Evolutionary conservation across 2,329 filamentous ascomycete species (phyloP).

Genomic region (Ramularia endophylla): DNA sequence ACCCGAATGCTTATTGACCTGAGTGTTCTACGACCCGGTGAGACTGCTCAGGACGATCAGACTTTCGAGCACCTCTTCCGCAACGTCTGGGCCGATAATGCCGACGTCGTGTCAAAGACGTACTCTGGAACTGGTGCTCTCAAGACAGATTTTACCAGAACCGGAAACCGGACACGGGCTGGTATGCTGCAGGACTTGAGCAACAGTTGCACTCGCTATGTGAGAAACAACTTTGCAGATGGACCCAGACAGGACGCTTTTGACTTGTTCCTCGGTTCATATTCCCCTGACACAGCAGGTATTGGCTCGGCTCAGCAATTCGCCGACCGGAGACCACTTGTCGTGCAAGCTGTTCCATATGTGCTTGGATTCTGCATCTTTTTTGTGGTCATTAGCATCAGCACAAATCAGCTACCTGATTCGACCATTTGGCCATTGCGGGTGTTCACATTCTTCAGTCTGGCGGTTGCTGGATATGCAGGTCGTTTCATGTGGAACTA

Average conservation of each 20-base stretch:
- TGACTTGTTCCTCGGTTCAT: slow-evolving; percentile 85
- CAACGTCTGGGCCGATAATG: slow-evolving; percentile 98
- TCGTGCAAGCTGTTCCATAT: slow-evolving; percentile 93
- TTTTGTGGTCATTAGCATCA: slow-evolving; percentile 67
- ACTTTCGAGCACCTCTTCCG: slow-evolving; percentile 89
- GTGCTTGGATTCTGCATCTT: slow-evolving; percentile 80
- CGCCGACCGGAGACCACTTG: slow-evolving; percentile 73
- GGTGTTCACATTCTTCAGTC: slow-evolving; percentile 74
- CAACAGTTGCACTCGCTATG: slow-evolving; percentile 84
- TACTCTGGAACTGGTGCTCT: slow-evolving; percentile 96
- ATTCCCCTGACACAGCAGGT: slow-evolving; percentile 66
- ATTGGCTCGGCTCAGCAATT: slow-evolving; percentile 71
- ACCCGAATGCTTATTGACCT: slow-evolving; percentile 83
- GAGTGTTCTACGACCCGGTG: slow-evolving; percentile 69
- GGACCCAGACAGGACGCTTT: slow-evolving; percentile 93
- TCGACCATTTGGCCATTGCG: slow-evolving; percentile 74
- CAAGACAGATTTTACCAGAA: slow-evolving; percentile 97
- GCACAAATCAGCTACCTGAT: slow-evolving; percentile 66
- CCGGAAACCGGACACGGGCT: slow-evolving; percentile 76
- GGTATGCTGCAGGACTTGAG: slow-evolving; percentile 81
- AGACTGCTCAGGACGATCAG: slow-evolving; percentile 71
- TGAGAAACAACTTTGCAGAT: slow-evolving; percentile 90
- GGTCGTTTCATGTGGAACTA: slow-evolving; percentile 73
- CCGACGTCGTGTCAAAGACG: slow-evolving; percentile 84
- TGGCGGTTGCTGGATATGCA: slow-evolving; percentile 63